Percentiles rank a stretch among this genome's conserved stretches.
Evolutionary conservation across 257 asterid genomes (phyloP).

Genomic region (Plantago major): DNA sequence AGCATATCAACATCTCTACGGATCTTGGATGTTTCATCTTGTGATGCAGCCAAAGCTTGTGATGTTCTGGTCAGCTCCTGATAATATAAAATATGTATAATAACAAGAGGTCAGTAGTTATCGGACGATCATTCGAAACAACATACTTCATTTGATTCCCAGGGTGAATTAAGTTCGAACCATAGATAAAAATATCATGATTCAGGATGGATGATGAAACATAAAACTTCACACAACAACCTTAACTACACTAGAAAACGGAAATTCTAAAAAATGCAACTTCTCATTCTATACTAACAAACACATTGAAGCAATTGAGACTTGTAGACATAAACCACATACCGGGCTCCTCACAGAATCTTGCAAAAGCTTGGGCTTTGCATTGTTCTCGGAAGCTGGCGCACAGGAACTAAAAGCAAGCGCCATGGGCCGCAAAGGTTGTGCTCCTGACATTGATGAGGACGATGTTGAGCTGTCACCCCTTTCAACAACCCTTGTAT

Average conservation of each 20-base stretch:
- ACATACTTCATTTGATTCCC: no score
- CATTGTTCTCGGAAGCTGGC: conserved; percentile 30
- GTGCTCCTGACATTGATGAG: conserved; percentile 37
- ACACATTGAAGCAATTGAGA: conserved; percentile 16
- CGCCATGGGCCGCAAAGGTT: conserved; percentile 72
- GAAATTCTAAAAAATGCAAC: background rate
- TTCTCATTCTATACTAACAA: background rate
- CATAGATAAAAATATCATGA: no score
- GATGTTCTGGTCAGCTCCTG: conserved; percentile 92
- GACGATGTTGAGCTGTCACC: conserved; percentile 46
- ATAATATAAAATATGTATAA: background rate
- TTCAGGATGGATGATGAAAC: no score
- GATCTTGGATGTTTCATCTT: conserved; percentile 69
- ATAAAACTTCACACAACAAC: conserved; percentile 3
- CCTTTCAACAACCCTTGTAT: conserved; percentile 34
- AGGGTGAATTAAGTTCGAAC: no score
- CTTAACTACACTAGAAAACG: background rate
- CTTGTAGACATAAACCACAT: conserved; percentile 35
- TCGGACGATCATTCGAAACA: no score
- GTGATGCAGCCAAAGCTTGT: conserved; percentile 59
- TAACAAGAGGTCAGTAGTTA: background rate
- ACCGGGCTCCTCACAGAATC: conserved; percentile 83
- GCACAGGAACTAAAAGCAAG: conserved; percentile 60
- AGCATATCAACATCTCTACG: conserved; percentile 53
- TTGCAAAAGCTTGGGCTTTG: conserved; percentile 61